Percentiles rank a stretch among this genome's conserved stretches.
Evolutionary conservation across 1,284 basidiomycete species (phyloP).

Genomic region (Cystobasidiaceae sp.): DNA sequence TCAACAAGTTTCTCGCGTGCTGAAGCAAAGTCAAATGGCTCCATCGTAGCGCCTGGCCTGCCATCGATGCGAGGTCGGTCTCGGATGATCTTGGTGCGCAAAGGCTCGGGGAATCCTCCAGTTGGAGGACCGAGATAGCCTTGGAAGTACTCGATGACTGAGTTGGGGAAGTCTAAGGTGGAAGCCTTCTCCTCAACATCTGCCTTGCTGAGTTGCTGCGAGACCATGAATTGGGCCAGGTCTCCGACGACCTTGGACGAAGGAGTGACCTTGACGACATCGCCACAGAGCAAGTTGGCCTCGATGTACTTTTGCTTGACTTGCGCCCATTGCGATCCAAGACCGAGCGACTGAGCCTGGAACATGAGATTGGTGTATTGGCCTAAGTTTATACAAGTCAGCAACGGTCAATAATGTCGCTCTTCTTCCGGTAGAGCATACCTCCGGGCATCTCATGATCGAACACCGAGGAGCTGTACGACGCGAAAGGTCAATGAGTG

Average conservation of each 20-base stretch:
- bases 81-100: conserved; percentile 86
- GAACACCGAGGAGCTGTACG: conserved; percentile 84
- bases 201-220: conserved; percentile 79
- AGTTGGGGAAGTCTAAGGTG: conserved; percentile 89
- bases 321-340: conserved; percentile 95
- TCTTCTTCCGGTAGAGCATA: background rate
- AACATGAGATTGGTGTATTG: conserved; percentile 61
- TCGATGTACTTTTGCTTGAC: conserved; percentile 99
- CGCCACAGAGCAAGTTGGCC: conserved; percentile 93
- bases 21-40: conserved; percentile 89
- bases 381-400: too few relatives aligned
- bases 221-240: conserved; percentile 71
- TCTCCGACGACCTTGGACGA: conserved; percentile 99
- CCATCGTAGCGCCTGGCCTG: conserved; percentile 81
- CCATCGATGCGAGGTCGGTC: conserved; percentile 89
- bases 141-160: conserved; percentile 53
- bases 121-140: conserved; percentile 95
- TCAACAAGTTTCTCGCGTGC: conserved; percentile 85
- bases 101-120: conserved; percentile 96
- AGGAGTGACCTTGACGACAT: conserved; percentile 98
- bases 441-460: conserved; percentile 98
- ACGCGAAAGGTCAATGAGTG: background rate
- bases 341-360: conserved; percentile 95
- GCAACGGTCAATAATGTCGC: too few relatives aligned
- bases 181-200: conserved; percentile 82